Base-by-base conservation (phyloP, 1,284 basidiomycete species). In the Pholiota adiposa region DNA sequence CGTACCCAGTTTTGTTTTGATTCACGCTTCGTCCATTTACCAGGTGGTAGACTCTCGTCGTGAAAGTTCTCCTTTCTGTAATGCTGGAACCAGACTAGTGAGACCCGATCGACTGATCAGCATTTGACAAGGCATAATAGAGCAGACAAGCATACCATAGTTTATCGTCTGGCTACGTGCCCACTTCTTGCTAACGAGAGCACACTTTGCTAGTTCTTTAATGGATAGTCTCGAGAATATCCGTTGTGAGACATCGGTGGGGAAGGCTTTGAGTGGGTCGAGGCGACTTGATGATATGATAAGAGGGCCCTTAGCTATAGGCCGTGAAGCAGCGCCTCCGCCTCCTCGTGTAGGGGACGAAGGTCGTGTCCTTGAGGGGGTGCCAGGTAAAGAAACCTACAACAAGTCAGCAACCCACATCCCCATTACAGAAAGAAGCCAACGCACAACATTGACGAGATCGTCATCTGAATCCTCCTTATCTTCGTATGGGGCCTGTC, bases 71-170 rank as follows among this genome's bases (percentile, higher is more conserved):
- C 91, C 68, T 86, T 90, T 61, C 91, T 77, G 69, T 91, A 92
- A 66, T 92, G 88, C 65, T 93, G 89, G 79, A 95, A 96, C 94
- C 94, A 96, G 3, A 96, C 94, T 96, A 29, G 66, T 59, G 25
- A 61, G 51, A 31, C 16, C 46, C 34, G 49, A 63, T 38, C 38
- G 33, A 60, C 38, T 3, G 25, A 51, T 40, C 34, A 33, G 23
- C 57, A 29, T 23, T 58, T 7, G 38, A 34, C n/a, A 31, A 11
- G 16, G 1, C 23, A 34, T n/a, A 19, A 33, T 21, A 33, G 51
- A 23, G 54, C n/a, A 9, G 25, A 33, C 23, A 54, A n/a, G 79
- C 87, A 59, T 64, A 93, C 94, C 88, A 72, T 96, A 95, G 73
- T 97, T 97, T 59, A 96, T 72, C 0, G 93, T 92, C 75, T 94